phyloP scores from a whole-genome alignment of 148 eudicot species.

The Hydrangea macrophylla region DNA sequence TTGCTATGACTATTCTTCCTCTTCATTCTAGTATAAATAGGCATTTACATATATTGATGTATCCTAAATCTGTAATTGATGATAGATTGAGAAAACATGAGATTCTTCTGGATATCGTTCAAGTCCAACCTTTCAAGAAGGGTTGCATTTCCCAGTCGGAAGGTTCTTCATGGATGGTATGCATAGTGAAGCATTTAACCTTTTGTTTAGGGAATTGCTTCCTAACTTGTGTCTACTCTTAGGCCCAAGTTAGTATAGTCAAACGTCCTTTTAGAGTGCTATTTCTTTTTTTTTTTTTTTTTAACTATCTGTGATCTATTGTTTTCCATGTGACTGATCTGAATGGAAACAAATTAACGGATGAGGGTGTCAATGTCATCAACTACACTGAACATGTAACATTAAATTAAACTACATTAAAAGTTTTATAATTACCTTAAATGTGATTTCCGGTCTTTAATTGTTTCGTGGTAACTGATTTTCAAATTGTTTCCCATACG shows the following conservation, averaged over 20 bases:
- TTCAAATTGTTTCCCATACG: too few species aligned
- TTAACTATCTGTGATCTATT: conserved; percentile 34
- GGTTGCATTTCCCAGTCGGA: conserved; percentile 87
- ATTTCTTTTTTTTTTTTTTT: neutral
- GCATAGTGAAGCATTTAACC: neutral
- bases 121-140: conserved; percentile 78
- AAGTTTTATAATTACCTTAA: too few species aligned
- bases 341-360: conserved; percentile 71
- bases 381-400: conserved; percentile 84
- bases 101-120: conserved; percentile 84
- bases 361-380: conserved; percentile 70
- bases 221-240: conserved; percentile 8
- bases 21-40: too few species aligned
- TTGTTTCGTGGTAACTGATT: too few species aligned
- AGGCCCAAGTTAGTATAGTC: neutral
- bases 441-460: too few species aligned
- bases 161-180: conserved; percentile 98
- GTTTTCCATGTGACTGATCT: conserved; percentile 95
- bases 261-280: too few species aligned
- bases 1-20: too few species aligned
- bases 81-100: conserved; percentile 82
- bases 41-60: too few species aligned
- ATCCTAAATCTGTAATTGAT: too few species aligned
- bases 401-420: too few species aligned
- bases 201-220: neutral